Evolutionary conservation across 371 early-diverging fungal species (phyloP), one percentile per base, ranked within the genome.

Genomic region (Mortierella sp.): DNA sequence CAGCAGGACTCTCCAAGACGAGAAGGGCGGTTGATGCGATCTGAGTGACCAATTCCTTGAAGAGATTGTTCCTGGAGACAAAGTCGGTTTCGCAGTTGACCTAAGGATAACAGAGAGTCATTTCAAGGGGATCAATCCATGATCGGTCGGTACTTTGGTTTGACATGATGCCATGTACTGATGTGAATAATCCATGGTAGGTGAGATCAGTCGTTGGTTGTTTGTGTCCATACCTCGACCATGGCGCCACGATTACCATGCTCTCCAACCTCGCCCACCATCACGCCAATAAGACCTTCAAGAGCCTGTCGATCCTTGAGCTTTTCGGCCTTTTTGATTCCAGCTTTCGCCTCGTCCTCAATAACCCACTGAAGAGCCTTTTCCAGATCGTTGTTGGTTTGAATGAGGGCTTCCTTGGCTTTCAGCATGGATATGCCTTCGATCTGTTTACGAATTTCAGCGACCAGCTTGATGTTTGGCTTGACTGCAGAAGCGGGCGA

Each of bases 71-170:
- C 61, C 94, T 87, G 12, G 95, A 90, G 9, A 96, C 98, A 84
- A 97, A 97, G 78, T 97, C 98, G 0, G 98, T 95, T 80, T 97
- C 98, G 65, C 95, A 94, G 81, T 93, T 92, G 55, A 94, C 71
- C 89, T 94, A 85, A 5, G 81, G 65, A 26, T 28, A 12, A 45
- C 5, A 64, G n/a, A n/a, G 27, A 30, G 23, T 18, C 10, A 38
- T 50, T 39, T 31, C 38, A 23, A 21, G 46, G 38, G 42, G 3
- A 27, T 64, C 34, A 3, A 28, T 18, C n/a, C n/a, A n/a, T n/a
- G n/a, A n/a, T n/a, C n/a, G n/a, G n/a, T n/a, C n/a, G n/a, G n/a
- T n/a, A n/a, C n/a, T n/a, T n/a, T n/a, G n/a, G n/a, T n/a, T n/a
- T n/a, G n/a, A n/a, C n/a, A n/a, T n/a, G n/a, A n/a, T n/a, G n/a